Percentiles rank a stretch among this genome's conserved stretches.
Conservation (phyloP, 164 flowering plant genomes). For the Nymphaea colorata region DNA sequence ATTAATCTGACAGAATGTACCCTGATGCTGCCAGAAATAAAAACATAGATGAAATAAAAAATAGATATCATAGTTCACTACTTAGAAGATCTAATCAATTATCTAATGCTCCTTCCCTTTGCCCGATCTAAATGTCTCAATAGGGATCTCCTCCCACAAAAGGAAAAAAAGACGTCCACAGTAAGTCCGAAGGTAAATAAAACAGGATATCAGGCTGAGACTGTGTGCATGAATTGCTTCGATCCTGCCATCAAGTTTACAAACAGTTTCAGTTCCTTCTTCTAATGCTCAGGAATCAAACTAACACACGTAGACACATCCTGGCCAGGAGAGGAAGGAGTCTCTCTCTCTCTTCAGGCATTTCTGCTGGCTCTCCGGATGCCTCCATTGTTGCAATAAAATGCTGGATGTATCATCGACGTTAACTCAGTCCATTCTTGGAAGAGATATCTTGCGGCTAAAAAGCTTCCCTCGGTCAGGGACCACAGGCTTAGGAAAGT, state of each 20-base stretch:
- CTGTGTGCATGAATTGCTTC: neutral
- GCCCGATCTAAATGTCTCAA: conserved; percentile 32
- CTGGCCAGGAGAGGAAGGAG: conserved; percentile 18
- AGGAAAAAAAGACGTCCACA: no score
- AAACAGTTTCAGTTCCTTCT: conserved; percentile 33
- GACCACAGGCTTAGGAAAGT: neutral
- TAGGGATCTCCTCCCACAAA: conserved; percentile 39
- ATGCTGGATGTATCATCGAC: neutral
- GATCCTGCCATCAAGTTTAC: conserved; percentile 39
- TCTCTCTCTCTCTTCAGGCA: conserved; percentile 4
- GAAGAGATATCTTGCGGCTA: neutral
- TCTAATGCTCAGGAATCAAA: conserved; percentile 56
- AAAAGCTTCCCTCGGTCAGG: neutral
- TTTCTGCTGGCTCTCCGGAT: neutral
- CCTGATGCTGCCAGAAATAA: conserved; percentile 52
- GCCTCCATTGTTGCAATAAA: neutral
- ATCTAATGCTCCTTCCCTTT: conserved; percentile 48
- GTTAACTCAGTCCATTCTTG: neutral
- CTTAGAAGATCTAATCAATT: conserved; percentile 66
- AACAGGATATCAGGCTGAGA: no score
- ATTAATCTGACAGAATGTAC: conserved; percentile 75
- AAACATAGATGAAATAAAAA: neutral
- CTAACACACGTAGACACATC: conserved; percentile 31
- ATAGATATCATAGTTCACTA: conserved; percentile 7
- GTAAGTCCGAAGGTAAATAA: no score